Base-by-base conservation (phyloP, 2,329 filamentous ascomycete genomes). In the Sporothrix luriei region DNA sequence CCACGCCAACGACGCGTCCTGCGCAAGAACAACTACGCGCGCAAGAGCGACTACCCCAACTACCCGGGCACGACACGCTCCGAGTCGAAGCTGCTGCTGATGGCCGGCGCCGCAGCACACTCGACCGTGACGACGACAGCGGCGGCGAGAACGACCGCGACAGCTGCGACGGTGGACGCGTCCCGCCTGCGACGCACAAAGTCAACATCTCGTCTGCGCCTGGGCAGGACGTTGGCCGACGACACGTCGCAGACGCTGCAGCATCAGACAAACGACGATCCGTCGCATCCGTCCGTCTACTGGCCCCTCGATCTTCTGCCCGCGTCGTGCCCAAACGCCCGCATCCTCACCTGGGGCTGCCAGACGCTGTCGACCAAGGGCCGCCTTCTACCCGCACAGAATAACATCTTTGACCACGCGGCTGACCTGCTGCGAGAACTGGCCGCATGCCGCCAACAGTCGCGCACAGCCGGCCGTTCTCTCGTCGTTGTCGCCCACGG, bases 291-390 rank as follows among this genome's bases (percentile, higher is more conserved):
- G 2, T 43, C 67, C 0, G 70, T 75, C 1, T 79, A 75, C 71
- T 79, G 77, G 77, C 77, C 77, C 5, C 59, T 78, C 0, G 76
- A 77, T 33, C 73, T 78, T 9, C 73, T 79, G 2, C 77, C 77
- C 0, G 68, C 74, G 5, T 75, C 76, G 29, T 78, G 77, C 46
- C 76, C 76, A 3, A 74, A 73, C 16, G 72, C 74, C 4, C 73
- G 77, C 24, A 72, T 79, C 9, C 72, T 76, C 6, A 76, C 75
- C 4, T 79, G 76, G 76, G 77, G 77, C 2, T 78, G 76, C 68
- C 75, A 76, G 40, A 76, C 74, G 1, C 73, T 77, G 0, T 71
- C 73, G 0, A 69, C 72, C 1, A 72, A 76, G 51, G 73, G 73
- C 40, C 73, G 75, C 38, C 74, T 77, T 6, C 72, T 76, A 0